A percentile compares a stretch with the other conserved stretches of the same genome.
phyloP scores from a whole-genome alignment of 2,329 filamentous ascomycete genomes.

The Decorospora gaudefroyi region DNA sequence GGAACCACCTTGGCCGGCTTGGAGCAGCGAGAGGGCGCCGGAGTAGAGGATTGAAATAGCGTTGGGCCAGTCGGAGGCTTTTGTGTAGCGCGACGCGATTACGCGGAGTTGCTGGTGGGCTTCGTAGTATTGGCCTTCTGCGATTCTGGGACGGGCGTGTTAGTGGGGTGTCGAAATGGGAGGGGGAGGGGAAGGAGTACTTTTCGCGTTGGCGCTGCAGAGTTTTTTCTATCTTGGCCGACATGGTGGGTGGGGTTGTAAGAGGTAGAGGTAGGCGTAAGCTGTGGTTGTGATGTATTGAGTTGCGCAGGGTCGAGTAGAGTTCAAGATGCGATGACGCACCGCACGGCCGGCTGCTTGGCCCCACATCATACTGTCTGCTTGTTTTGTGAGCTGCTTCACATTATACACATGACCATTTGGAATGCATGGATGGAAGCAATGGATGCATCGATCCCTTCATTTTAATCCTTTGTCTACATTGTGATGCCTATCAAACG shows the following conservation, averaged over 20 bases:
- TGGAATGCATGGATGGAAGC: background rate
- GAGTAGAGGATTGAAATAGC: conserved; percentile 85
- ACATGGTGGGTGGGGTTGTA: conserved; percentile 19
- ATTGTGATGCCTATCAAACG: conserved; percentile 1
- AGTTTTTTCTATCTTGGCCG: conserved; percentile 69
- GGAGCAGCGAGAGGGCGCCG: conserved; percentile 82
- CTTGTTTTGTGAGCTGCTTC: too few species aligned
- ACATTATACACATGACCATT: conserved; percentile 2
- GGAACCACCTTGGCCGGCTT: conserved; percentile 90
- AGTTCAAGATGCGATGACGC: conserved; percentile 23
- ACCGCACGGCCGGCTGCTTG: conserved; percentile 19
- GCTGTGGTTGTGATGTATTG: conserved; percentile 2
- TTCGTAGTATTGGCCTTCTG: conserved; percentile 94
- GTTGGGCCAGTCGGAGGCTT: conserved; percentile 79
- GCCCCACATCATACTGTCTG: conserved; percentile 15
- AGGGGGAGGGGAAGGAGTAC: conserved; percentile 48
- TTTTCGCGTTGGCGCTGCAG: conserved; percentile 78
- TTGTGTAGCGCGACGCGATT: conserved; percentile 90
- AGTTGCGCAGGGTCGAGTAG: conserved; percentile 6
- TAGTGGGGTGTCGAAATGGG: conserved; percentile 8
- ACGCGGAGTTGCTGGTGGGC: conserved; percentile 97
- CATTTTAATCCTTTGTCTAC: conserved; percentile 2
- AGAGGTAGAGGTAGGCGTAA: background rate
- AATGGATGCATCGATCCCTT: conserved; percentile 4
- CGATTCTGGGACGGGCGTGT: conserved; percentile 63